Evolutionary conservation across 2,329 filamentous ascomycete species (phyloP).

Genomic region (Trichoderma oligosporum): DNA sequence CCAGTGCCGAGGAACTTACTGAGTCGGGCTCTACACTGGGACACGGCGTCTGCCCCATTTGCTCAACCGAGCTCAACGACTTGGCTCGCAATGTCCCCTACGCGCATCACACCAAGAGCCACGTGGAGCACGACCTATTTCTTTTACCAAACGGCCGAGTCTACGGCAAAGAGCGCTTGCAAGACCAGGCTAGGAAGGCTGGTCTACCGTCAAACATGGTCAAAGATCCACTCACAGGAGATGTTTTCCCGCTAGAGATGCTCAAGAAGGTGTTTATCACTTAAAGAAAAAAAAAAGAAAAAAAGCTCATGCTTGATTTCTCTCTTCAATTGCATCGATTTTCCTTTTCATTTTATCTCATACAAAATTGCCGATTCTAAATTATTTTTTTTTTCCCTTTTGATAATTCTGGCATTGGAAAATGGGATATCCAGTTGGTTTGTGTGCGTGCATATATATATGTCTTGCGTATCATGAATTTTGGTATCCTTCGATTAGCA

Average conservation of each 20-base stretch:
- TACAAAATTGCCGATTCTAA: too few species aligned
- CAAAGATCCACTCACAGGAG: constrained; percentile 74
- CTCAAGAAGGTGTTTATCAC: constrained; percentile 91
- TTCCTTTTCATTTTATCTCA: not conserved
- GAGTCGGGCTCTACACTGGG: constrained; percentile 44
- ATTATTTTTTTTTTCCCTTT: too few species aligned
- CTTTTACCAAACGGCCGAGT: constrained; percentile 83
- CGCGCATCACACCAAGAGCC: constrained; percentile 90
- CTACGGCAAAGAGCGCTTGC: constrained; percentile 71
- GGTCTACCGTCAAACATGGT: constrained; percentile 64
- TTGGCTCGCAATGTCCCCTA: constrained; percentile 87
- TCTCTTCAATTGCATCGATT: not conserved
- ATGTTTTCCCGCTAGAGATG: constrained; percentile 57
- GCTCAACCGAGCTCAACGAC: constrained; percentile 90
- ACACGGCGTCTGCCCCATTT: constrained; percentile 87
- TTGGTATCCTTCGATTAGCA: not conserved
- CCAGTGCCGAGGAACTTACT: constrained; percentile 42
- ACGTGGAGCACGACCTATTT: constrained; percentile 81
- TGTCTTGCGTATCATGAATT: too few species aligned
- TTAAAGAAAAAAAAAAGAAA: constrained; percentile 36
- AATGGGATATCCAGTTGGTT: not conserved
- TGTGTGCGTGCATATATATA: too few species aligned
- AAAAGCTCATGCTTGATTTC: not conserved
- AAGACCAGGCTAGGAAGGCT: constrained; percentile 75
- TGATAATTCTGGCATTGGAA: not conserved